These are phyloP conservation scores for Alternaria gaisen DNA, from an alignment of 2,329 filamentous ascomycete genomes.

Conservation along the genomic window DNA sequence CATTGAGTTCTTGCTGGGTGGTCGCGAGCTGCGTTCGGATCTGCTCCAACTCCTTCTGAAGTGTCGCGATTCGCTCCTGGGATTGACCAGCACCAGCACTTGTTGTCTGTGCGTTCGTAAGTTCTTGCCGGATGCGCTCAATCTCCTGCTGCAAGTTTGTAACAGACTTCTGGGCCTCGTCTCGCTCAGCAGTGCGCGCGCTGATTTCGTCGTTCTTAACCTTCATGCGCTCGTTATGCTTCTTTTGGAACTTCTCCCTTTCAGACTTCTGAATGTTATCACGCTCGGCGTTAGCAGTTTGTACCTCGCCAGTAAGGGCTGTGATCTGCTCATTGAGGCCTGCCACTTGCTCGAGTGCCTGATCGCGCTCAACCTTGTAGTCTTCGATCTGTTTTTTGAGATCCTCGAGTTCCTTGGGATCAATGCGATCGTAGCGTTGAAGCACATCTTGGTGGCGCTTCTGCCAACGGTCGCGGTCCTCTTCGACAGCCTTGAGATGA, in stretches of 20 bases:
- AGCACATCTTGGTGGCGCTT: constrained; percentile 95
- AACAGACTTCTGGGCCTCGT: constrained; percentile 57
- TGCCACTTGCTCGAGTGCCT: constrained; percentile 61
- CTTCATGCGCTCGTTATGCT: constrained; percentile 32
- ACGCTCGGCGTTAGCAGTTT: constrained; percentile 28
- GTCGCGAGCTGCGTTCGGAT: constrained; percentile 29
- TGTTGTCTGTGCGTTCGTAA: constrained; percentile 19
- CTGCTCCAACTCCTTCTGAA: constrained; percentile 50
- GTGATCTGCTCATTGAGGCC: constrained; percentile 59
- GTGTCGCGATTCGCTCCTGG: constrained; percentile 68
- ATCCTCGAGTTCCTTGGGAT: constrained; percentile 90
- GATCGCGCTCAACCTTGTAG: constrained; percentile 61
- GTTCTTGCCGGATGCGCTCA: constrained; percentile 59
- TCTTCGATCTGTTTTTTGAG: constrained; percentile 78
- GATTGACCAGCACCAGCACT: constrained; percentile 28
- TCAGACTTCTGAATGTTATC: constrained; percentile 49
- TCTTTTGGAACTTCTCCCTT: constrained; percentile 61
- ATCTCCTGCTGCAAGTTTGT: constrained; percentile 62
- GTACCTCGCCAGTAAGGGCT: constrained; percentile 30
- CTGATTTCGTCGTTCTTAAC: constrained; percentile 60
- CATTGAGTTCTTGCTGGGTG: constrained; percentile 61
- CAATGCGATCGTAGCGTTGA: constrained; percentile 93
- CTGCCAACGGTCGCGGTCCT: constrained; percentile 94
- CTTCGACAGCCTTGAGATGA: constrained; percentile 86
- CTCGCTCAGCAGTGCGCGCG: constrained; percentile 67